These are phyloP conservation scores for Dalbergia oliveri DNA, from an alignment of 306 rosid genomes.

Conservation along the genomic window DNA sequence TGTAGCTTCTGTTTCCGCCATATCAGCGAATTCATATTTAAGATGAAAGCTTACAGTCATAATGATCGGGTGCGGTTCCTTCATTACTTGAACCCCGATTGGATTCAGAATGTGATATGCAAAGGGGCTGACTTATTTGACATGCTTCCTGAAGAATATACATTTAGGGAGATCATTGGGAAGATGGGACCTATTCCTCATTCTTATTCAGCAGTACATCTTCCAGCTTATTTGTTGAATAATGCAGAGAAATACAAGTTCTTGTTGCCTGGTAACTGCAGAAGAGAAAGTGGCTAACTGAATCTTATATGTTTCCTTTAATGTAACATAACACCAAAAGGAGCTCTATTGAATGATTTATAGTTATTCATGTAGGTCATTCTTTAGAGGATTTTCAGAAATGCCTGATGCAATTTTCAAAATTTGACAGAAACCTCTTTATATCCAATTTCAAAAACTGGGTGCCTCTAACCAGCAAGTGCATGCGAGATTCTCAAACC, in stretches of 20 bases:
- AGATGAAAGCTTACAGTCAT: slow-evolving; percentile 96
- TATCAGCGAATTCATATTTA: slow-evolving; percentile 77
- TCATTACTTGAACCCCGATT: slow-evolving; percentile 69
- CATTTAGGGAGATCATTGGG: slow-evolving; percentile 86
- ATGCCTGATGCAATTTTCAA: slow-evolving; percentile 43
- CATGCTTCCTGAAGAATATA: slow-evolving; percentile 94
- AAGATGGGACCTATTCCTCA: slow-evolving; percentile 90
- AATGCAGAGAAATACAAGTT: slow-evolving; percentile 76
- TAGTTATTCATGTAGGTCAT: slow-evolving; percentile 42
- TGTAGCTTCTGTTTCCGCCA: slow-evolving; percentile 92
- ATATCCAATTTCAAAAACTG: slow-evolving; percentile 39
- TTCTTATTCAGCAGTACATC: slow-evolving; percentile 90
- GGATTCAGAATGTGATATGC: slow-evolving; percentile 88
- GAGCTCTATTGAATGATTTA: slow-evolving; percentile 49
- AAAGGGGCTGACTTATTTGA: slow-evolving; percentile 82
- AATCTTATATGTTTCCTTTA: slow-evolving; percentile 24
- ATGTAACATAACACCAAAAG: slow-evolving; percentile 39
- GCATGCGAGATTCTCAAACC: slow-evolving; percentile 49
- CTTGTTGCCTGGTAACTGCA: slow-evolving; percentile 88
- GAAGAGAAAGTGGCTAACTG: slow-evolving; percentile 83
- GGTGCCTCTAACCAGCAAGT: slow-evolving; percentile 41
- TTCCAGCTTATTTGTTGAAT: slow-evolving; percentile 77
- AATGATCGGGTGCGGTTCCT: slow-evolving; percentile 76
- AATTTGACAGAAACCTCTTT: slow-evolving; percentile 44
- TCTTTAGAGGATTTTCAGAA: slow-evolving; percentile 49